Base-by-base conservation (phyloP, 148 eudicot species). In the Rhododendron simsii region DNA sequence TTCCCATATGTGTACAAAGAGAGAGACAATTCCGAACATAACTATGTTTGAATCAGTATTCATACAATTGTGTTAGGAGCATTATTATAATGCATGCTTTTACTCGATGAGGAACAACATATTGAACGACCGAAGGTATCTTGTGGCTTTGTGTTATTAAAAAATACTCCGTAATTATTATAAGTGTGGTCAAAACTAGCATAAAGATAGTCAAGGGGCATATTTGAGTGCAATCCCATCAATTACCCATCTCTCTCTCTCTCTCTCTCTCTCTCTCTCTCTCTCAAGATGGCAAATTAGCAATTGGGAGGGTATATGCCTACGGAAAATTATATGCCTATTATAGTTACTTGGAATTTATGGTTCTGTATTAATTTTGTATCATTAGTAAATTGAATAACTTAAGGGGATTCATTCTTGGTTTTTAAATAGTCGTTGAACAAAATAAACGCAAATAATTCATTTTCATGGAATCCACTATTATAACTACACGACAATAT, bases 211-310 rank as follows among this genome's bases (percentile, higher is more conserved):
- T 85, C 82, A 67, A 80, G 33, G 78, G 84, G 76, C 45, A 86
- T 67, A 86, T 86, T 86, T 86, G 87, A 86, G 83, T 86, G 84
- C 61, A 65, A 86, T 85, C 87, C 84, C 87, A 80, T 86, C 78
- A 80, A 47, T 9, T 7, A 48, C 81, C 65, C 69, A 45, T 67
- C 50, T 51, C 45, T 7, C 47, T 59, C 75, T 83, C 57, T 83
- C 21, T 83, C 57, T 83, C 21, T 83, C 57, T 83, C 21, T 67
- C 50, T 51, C 45, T 67, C 50, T 51, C 45, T 67, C 50, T 51
- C 45, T 83, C 57, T 83, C 21, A 13, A 53, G 57, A 18, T 55
- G 61, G 21, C 61, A 55, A 55, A 26, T 45, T 47, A 51, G 39
- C 85, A 65, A 69, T 45, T 15, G 3, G 10, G 79, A 20, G 80